These are phyloP conservation scores for Rhodotorula sp. DNA, from an alignment of 1,284 basidiomycete genomes.

Conservation along the genomic window DNA sequence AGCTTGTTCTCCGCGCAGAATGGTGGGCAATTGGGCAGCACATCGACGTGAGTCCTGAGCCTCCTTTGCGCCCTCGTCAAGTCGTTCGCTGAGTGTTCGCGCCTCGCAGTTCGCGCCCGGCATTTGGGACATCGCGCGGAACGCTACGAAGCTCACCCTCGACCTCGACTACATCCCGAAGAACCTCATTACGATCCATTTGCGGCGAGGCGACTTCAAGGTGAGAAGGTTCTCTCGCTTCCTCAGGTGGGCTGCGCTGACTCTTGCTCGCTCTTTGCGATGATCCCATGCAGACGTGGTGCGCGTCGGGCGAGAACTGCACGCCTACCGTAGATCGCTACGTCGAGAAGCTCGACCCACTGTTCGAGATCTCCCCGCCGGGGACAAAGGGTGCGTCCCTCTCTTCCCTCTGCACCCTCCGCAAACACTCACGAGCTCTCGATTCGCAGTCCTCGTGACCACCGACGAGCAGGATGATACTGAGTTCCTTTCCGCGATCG, in stretches of 20 bases:
- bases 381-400: slow-evolving; percentile 55
- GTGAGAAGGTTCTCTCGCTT: not conserved
- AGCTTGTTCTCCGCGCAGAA: slow-evolving; percentile 1
- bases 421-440: too few relatives aligned
- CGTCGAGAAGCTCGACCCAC: slow-evolving; percentile 63
- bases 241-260: not conserved
- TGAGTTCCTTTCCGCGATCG: slow-evolving; percentile 66
- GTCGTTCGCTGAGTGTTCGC: not conserved
- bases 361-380: slow-evolving; percentile 59
- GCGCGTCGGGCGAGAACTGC: slow-evolving; percentile 56
- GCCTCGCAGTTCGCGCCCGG: slow-evolving; percentile 29
- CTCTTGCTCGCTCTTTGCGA: not conserved
- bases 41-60: slow-evolving; percentile 24
- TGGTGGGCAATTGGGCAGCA: slow-evolving; percentile 39
- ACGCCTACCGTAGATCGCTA: slow-evolving; percentile 64
- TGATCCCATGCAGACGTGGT: slow-evolving; percentile 29
- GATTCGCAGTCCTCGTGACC: slow-evolving; percentile 63
- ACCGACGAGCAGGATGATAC: slow-evolving; percentile 65
- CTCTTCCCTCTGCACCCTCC: rapidly evolving
- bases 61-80: too few relatives aligned
- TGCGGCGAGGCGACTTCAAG: slow-evolving; percentile 65
- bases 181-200: slow-evolving; percentile 66
- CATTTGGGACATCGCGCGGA: slow-evolving; percentile 35
- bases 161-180: slow-evolving; percentile 12
- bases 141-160: slow-evolving; percentile 12